Evolutionary conservation across 345 rosid genomes (phyloP).

Genomic region (Odontarrhena argentea): DNA sequence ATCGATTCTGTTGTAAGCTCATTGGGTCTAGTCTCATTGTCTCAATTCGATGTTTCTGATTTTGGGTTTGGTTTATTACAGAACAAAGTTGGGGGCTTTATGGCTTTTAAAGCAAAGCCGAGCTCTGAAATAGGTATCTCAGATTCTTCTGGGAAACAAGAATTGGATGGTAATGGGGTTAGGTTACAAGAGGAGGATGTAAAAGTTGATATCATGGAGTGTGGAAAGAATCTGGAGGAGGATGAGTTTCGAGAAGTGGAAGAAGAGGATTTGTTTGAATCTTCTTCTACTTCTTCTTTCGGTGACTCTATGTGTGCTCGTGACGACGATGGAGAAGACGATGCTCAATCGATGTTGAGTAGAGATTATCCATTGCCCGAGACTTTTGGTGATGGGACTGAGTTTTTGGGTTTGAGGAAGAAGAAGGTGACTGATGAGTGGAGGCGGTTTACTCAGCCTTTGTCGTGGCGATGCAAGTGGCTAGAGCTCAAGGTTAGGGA

Average conservation of each 20-base stretch:
- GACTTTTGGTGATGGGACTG: conserved; percentile 1
- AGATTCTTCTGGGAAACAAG: conserved; percentile 17
- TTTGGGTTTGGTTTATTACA: conserved; percentile 4
- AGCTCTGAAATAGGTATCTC: conserved; percentile 36
- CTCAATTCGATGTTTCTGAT: conserved; percentile 9
- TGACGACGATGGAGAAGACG: conserved; percentile 55
- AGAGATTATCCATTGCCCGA: conserved; percentile 37
- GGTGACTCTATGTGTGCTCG: conserved; percentile 53
- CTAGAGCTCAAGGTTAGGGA: conserved; percentile 64
- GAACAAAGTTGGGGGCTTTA: conserved; percentile 28
- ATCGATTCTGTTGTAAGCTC: no score
- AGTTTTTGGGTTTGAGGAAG: conserved; percentile 49
- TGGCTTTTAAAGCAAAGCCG: conserved; percentile 45
- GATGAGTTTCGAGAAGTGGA: conserved; percentile 34
- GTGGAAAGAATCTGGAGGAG: conserved; percentile 14
- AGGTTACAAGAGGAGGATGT: conserved; percentile 32
- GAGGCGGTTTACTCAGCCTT: conserved; percentile 60
- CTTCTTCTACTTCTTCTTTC: conserved; percentile 80
- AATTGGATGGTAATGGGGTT: conserved; percentile 31
- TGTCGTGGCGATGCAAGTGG: conserved; percentile 82
- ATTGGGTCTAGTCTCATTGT: conserved; percentile 8
- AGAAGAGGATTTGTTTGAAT: conserved; percentile 44
- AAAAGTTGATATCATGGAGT: conserved; percentile 55
- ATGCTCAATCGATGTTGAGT: conserved; percentile 53
- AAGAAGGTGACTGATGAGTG: conserved; percentile 72